Base-by-base conservation (phyloP, 352 stramenopile genomes). In the Phytophthora nicotianae region DNA sequence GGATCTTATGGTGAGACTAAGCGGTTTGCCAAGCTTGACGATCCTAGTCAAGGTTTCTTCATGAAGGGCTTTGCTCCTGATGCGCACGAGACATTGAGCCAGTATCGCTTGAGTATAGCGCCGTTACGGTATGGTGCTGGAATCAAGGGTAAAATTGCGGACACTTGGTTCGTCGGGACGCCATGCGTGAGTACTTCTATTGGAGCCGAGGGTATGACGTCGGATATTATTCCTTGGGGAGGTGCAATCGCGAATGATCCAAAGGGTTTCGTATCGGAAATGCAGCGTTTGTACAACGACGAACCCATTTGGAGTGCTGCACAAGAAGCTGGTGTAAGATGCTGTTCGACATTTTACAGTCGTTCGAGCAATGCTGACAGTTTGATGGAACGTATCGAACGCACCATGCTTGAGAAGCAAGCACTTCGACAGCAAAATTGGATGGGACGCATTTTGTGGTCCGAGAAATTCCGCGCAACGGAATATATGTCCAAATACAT, bases 111-210 rank as follows among this genome's bases (percentile, higher is more conserved):
- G 5, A 83, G 88, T 9, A 75, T 98, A 29, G 93, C 95, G 26
- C 95, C 95, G 5, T 70, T 98, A 52, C 86, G 95, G 6, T 98
- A 96, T 75, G 95, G 95, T 24, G 93, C 93, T 2, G 95, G 95
- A 2, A 97, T 98, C 60, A 98, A 98, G 67, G 95, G 95, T 19
- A 98, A 98, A 68, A 97, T 98, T 56, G 79, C 93, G 2, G 93
- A 98, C 63, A 90, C 89, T 62, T 98, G 95, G 95, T 86, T 83
- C 29, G 82, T 82, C 51, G 91, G 92, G 4, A 95, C 90, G 35
- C 95, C 95, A 1, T 96, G 95, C 13, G 84, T 98, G 4, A 86
- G 86, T 4, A 98, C 93, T 8, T 81, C 80, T 0, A 86, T 98
- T 41, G 95, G 93, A 3, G 77, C 84, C 1, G 95, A 98, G 59